These are phyloP conservation scores for Elsinoe arachidis DNA, from an alignment of 2,329 filamentous ascomycete genomes.

Conservation along the genomic window DNA sequence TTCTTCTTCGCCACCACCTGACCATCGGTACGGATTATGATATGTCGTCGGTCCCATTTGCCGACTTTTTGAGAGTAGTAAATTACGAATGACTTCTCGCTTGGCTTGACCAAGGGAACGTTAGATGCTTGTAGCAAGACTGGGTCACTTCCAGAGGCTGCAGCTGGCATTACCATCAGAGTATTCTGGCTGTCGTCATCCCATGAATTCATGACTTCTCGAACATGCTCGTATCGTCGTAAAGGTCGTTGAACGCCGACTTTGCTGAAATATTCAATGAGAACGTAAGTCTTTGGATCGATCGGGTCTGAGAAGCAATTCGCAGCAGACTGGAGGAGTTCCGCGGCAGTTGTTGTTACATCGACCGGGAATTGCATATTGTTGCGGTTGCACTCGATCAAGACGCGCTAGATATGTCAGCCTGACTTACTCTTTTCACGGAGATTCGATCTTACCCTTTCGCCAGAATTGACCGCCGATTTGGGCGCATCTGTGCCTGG, in stretches of 20 bases:
- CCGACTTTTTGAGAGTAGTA: conserved; percentile 73
- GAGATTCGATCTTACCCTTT: conserved; percentile 52
- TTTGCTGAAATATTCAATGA: conserved; percentile 67
- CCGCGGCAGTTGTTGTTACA: conserved; percentile 62
- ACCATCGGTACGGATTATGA: conserved; percentile 65
- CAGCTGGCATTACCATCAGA: conserved; percentile 56
- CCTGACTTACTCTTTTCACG: background rate
- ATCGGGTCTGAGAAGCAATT: conserved; percentile 56
- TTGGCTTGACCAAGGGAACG: conserved; percentile 56
- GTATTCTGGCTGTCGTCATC: conserved; percentile 70
- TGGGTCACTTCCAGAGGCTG: conserved; percentile 43
- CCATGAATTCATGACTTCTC: conserved; percentile 90
- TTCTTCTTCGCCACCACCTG: conserved; percentile 67
- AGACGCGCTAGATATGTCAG: conserved; percentile 49
- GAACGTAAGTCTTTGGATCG: conserved; percentile 55
- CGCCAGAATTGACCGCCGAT: conserved; percentile 71
- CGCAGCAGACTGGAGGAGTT: conserved; percentile 62
- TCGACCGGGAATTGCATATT: conserved; percentile 64
- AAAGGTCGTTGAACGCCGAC: conserved; percentile 75
- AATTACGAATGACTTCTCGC: conserved; percentile 60
- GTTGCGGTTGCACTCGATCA: conserved; percentile 62
- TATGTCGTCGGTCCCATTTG: conserved; percentile 80
- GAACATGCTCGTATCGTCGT: conserved; percentile 75
- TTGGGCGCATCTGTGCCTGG: conserved; percentile 64
- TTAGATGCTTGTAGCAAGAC: conserved; percentile 56